Evolutionary conservation across 2,329 filamentous ascomycete species (phyloP).

Genomic region (Cordyceps tenuipes): DNA sequence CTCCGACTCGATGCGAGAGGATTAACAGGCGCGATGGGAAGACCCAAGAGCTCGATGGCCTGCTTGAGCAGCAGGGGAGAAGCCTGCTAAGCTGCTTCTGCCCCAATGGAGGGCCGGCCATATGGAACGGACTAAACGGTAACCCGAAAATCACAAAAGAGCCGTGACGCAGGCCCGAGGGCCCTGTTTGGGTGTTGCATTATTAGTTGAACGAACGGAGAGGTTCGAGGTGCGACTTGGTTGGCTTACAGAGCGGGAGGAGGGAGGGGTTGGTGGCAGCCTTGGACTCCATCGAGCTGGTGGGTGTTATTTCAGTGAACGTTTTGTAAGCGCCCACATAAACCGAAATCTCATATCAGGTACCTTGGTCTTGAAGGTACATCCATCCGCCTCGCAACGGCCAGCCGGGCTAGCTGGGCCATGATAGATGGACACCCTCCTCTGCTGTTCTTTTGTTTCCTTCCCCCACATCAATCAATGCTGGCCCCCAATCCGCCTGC

Average conservation of each 20-base stretch:
- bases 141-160: background rate
- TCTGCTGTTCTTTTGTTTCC: background rate
- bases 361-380: background rate
- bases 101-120: background rate
- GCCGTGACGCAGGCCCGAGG: background rate
- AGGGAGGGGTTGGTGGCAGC: constrained; percentile 4
- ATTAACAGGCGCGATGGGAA: background rate
- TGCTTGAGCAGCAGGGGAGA: background rate
- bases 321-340: background rate
- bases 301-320: background rate
- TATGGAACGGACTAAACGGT: background rate
- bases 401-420: background rate
- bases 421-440: constrained; percentile 1
- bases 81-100: background rate
- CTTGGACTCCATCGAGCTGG: background rate
- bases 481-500: constrained; percentile 7
- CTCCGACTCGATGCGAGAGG: background rate
- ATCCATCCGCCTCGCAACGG: background rate
- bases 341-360: constrained; percentile 1
- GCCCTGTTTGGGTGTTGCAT: background rate
- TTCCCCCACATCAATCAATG: constrained; percentile 8
- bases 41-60: background rate
- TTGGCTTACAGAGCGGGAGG: background rate
- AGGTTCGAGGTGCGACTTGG: background rate
- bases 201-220: constrained; percentile 6